Conservation (phyloP, 805 yeast species). For the Yarrowia deformans region DNA sequence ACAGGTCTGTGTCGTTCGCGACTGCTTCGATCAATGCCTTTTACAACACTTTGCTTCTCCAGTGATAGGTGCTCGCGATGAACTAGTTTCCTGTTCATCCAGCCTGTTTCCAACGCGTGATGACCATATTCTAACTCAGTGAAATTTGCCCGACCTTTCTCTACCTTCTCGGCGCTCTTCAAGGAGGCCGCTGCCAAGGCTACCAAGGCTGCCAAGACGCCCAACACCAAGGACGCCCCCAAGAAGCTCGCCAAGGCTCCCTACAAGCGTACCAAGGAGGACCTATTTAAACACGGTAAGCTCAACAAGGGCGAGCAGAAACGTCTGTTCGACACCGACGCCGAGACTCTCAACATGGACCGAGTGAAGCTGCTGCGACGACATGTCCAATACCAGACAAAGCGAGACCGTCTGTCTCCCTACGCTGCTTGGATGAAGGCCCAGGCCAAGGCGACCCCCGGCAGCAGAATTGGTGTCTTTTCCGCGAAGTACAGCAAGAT, state of each 20-base stretch:
- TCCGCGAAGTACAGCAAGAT: background rate
- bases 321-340: background rate
- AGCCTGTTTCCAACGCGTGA: no score
- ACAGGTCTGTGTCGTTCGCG: no score
- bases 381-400: background rate
- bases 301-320: constrained; percentile 17
- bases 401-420: constrained; percentile 4
- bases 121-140: constrained; percentile 6
- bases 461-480: background rate
- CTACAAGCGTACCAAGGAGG: constrained; percentile 12
- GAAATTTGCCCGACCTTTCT: constrained; percentile 28
- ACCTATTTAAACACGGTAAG: background rate
- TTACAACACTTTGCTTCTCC: no score
- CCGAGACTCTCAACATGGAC: background rate
- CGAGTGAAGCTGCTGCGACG: constrained; percentile 20
- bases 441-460: background rate
- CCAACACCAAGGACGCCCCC: background rate
- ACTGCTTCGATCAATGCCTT: background rate
- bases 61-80: no score
- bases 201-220: background rate
- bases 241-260: background rate
- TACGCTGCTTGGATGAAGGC: background rate
- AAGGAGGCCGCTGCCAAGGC: constrained; percentile 31
- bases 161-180: constrained; percentile 22
- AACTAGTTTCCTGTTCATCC: no score